A percentile compares a stretch with the other conserved stretches of the same genome.
Evolutionary conservation across 2,329 filamentous ascomycete species (phyloP).

Genomic region (Diaporthe sp.): DNA sequence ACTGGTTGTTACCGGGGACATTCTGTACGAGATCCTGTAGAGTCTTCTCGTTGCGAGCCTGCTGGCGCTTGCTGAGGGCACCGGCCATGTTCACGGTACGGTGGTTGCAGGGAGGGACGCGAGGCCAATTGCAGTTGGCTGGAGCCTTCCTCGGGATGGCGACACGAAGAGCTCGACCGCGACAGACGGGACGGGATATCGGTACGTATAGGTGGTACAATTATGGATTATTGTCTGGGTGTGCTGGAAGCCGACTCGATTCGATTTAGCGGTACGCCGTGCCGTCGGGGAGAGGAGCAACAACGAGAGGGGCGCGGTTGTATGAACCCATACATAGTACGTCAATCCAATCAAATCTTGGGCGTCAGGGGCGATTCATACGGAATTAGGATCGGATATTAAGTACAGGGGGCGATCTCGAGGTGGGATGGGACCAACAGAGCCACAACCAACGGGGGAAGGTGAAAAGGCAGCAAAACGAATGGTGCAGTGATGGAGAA

Average conservation of each 20-base stretch:
- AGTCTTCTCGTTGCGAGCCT: constrained; percentile 93
- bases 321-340: constrained; percentile 24
- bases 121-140: constrained; percentile 2
- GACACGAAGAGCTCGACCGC: constrained; percentile 18
- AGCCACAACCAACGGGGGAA: not conserved
- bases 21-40: constrained; percentile 89
- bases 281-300: constrained; percentile 14
- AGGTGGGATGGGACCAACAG: constrained; percentile 14
- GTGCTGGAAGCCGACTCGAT: constrained; percentile 8
- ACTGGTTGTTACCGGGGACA: constrained; percentile 88
- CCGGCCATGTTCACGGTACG: constrained; percentile 25
- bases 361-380: constrained; percentile 30
- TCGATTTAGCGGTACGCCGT: constrained; percentile 23
- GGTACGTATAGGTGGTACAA: constrained; percentile 15
- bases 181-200: not conserved
- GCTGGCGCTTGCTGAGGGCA: constrained; percentile 86
- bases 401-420: constrained; percentile 26
- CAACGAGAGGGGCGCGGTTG: constrained; percentile 14
- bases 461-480: not conserved
- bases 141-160: constrained; percentile 10
- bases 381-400: constrained; percentile 30
- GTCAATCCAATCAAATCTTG: constrained; percentile 31
- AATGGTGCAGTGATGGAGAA: constrained; percentile 6
- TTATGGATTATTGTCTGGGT: constrained; percentile 20
- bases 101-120: not conserved